A percentile compares a stretch with the other conserved stretches of the same genome.
Conservation (phyloP, 495 filamentous ascomycete genomes). For the Lasiosphaeria miniovina region DNA sequence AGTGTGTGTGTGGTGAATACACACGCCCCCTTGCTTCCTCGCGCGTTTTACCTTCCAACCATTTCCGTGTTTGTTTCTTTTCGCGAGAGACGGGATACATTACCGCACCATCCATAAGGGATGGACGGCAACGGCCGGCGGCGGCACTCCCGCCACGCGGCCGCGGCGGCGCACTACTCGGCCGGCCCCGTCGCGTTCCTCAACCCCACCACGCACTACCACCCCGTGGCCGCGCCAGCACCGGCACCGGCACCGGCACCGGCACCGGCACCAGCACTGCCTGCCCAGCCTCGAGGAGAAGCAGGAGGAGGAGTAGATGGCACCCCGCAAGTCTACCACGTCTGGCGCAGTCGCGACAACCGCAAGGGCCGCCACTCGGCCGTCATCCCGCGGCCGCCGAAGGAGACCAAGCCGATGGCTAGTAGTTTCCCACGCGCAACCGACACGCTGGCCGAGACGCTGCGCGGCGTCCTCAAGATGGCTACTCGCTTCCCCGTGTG, state of each 20-base stretch:
- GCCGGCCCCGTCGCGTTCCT: slow-evolving; percentile 23
- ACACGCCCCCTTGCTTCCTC: no score
- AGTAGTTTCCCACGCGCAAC: slow-evolving; percentile 42
- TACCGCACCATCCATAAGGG: neutral
- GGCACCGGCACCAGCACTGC: no score
- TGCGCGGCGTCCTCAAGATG: slow-evolving; percentile 54
- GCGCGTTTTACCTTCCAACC: no score
- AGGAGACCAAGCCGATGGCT: neutral
- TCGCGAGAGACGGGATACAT: no score
- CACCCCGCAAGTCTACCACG: slow-evolving; percentile 17
- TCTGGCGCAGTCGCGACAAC: slow-evolving; percentile 63
- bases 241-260: neutral
- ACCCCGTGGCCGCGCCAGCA: slow-evolving; percentile 5
- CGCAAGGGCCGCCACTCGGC: slow-evolving; percentile 64
- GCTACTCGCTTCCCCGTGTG: slow-evolving; percentile 57
- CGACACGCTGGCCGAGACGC: slow-evolving; percentile 35
- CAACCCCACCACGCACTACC: slow-evolving; percentile 26
- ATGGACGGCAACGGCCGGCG: no score
- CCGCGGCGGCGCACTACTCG: neutral
- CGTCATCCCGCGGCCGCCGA: slow-evolving; percentile 27
- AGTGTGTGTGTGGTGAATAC: no score
- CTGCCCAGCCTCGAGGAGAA: neutral
- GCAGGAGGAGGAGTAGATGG: neutral
- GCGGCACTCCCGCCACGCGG: no score
- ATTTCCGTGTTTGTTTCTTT: no score